These are phyloP conservation scores for Boeremia exigua DNA, from an alignment of 2,329 filamentous ascomycete genomes.

Conservation along the genomic window DNA sequence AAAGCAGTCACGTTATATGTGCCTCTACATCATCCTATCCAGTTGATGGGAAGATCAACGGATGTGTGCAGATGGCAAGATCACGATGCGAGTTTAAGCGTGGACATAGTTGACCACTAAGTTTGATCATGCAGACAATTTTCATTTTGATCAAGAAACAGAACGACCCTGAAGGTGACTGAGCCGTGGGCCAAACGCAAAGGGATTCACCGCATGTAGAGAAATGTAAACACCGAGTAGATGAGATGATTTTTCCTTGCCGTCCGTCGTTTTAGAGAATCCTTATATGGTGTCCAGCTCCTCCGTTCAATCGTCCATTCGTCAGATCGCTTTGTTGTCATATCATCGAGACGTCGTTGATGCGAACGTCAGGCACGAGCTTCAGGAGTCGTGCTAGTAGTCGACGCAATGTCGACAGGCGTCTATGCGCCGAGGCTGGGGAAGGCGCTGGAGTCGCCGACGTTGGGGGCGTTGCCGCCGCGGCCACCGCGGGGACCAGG, in stretches of 20 bases:
- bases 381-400: constrained; percentile 24
- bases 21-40: too few relatives aligned
- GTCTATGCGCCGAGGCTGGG: constrained; percentile 58
- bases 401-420: constrained; percentile 29
- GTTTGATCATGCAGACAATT: constrained; percentile 12
- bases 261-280: constrained; percentile 29
- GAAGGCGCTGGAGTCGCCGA: constrained; percentile 60
- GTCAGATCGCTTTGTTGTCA: constrained; percentile 25
- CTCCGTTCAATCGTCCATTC: constrained; percentile 23
- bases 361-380: constrained; percentile 21
- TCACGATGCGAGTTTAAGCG: too few relatives aligned
- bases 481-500: background rate
- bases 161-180: constrained; percentile 7
- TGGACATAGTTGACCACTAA: background rate
- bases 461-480: constrained; percentile 50
- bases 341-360: constrained; percentile 18
- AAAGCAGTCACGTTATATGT: too few relatives aligned
- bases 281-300: constrained; percentile 29
- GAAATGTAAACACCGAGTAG: constrained; percentile 19
- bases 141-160: constrained; percentile 17
- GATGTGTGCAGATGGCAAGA: background rate
- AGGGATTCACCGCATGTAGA: constrained; percentile 13
- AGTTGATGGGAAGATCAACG: background rate
- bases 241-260: constrained; percentile 25
- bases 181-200: constrained; percentile 14